Conservation (phyloP, 192 early-diverging fungal genomes). For the Backusella mclennaniae region DNA sequence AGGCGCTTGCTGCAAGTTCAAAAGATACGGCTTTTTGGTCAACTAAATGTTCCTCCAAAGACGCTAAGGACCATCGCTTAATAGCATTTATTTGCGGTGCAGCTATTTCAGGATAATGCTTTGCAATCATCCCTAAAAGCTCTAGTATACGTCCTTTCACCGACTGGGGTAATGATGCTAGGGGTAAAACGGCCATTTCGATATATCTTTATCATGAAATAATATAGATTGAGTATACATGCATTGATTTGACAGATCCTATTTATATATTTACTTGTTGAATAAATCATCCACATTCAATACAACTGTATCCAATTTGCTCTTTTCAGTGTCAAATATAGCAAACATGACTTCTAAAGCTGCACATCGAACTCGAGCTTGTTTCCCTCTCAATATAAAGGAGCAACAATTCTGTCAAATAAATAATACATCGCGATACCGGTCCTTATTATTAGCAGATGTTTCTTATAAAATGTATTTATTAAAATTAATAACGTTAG, state of each 20-base stretch:
- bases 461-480: conserved; percentile 4
- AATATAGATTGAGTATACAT: neutral
- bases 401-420: neutral
- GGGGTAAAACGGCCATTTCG: neutral
- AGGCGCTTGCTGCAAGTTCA: neutral
- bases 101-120: conserved; percentile 33
- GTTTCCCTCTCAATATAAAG: neutral
- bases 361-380: conserved; percentile 1
- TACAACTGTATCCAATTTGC: conserved; percentile 25
- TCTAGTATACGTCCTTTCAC: conserved; percentile 45
- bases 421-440: neutral
- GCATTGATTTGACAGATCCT: neutral
- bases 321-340: conserved; percentile 8
- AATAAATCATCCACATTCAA: conserved; percentile 8
- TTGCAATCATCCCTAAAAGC: conserved; percentile 41
- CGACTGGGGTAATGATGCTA: neutral
- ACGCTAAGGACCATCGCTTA: conserved; percentile 17
- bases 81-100: neutral
- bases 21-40: conserved; percentile 15
- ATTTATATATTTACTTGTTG: conserved; percentile 1
- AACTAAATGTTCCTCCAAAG: conserved; percentile 31
- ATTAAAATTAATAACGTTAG: conserved; percentile 27
- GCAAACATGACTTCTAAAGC: conserved; percentile 12
- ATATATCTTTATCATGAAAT: neutral
- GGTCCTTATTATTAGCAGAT: conserved; percentile 3